Evolutionary conservation across 257 asterid species (phyloP).

Genomic region (Craterostigma plantagineum): DNA sequence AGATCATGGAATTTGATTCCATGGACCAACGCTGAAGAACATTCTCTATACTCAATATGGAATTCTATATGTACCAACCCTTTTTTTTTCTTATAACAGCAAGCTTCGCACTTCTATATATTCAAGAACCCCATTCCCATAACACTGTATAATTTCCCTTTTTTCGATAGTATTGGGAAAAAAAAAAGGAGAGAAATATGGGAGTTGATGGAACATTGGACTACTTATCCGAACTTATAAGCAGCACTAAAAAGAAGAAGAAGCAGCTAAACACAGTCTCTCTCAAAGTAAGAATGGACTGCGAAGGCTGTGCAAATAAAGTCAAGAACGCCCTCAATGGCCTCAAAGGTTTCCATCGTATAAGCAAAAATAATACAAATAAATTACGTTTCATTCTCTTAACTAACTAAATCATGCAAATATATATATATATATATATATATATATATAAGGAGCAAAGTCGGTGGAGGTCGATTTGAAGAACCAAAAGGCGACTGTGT

Average conservation of each 20-base stretch:
- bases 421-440: no score
- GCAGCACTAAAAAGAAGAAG: slow-evolving; percentile 43
- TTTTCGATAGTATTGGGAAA: no score
- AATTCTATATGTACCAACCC: no score
- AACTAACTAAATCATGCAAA: no score
- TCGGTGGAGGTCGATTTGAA: slow-evolving; percentile 77
- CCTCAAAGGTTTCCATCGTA: slow-evolving; percentile 72
- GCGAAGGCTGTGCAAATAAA: slow-evolving; percentile 79
- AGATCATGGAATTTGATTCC: no score
- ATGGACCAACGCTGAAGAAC: no score
- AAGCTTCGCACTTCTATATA: no score
- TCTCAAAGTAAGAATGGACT: slow-evolving; percentile 72
- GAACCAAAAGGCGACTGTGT: slow-evolving; percentile 77
- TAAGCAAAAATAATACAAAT: no score
- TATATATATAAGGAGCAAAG: slow-evolving; percentile 92
- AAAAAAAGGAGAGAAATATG: slow-evolving; percentile 29
- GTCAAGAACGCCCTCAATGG: slow-evolving; percentile 52
- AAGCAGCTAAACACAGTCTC: slow-evolving; percentile 42
- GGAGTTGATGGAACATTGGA: slow-evolving; percentile 75
- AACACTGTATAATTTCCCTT: not conserved
- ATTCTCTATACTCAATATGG: no score
- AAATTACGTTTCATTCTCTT: no score
- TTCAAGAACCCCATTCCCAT: no score
- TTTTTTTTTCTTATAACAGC: no score
- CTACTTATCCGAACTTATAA: slow-evolving; percentile 46